These are phyloP conservation scores for Luffa acutangula DNA, from an alignment of 306 rosid genomes.

Conservation along the genomic window DNA sequence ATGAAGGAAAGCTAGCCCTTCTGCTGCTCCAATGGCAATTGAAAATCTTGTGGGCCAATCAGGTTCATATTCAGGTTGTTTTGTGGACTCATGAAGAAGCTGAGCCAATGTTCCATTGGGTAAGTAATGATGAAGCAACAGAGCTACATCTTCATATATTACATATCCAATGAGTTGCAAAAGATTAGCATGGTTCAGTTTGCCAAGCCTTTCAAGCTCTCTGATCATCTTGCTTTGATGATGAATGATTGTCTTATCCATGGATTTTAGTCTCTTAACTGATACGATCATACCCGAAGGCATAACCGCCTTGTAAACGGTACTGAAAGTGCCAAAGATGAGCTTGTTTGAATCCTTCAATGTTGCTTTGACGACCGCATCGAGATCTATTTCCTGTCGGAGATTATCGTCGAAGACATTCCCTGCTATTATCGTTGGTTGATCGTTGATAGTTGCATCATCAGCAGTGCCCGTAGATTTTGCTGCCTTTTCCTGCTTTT, in stretches of 20 bases:
- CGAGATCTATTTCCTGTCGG: conserved; percentile 84
- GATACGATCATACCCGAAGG: conserved; percentile 86
- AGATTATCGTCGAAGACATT: conserved; percentile 74
- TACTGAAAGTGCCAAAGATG: conserved; percentile 84
- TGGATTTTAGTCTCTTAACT: conserved; percentile 80
- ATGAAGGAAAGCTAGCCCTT: conserved; percentile 94
- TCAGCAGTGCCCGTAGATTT: conserved; percentile 55
- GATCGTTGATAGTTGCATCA: conserved; percentile 25
- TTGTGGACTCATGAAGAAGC: conserved; percentile 77
- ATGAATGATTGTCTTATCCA: conserved; percentile 90
- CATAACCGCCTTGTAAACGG: conserved; percentile 87
- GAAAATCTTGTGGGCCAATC: conserved; percentile 85
- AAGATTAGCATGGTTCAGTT: conserved; percentile 75
- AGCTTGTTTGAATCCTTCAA: conserved; percentile 81
- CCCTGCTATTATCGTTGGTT: conserved; percentile 70
- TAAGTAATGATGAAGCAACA: conserved; percentile 75
- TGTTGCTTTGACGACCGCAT: conserved; percentile 77
- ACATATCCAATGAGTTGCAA: conserved; percentile 87
- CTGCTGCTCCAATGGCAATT: conserved; percentile 85
- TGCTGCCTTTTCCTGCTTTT: conserved; percentile 80
- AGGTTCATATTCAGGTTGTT: conserved; percentile 71
- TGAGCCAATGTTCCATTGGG: conserved; percentile 79
- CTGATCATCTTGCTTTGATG: conserved; percentile 96
- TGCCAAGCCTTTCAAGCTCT: conserved; percentile 92
- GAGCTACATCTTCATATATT: conserved; percentile 89